Evolutionary conservation across 371 early-diverging fungal genomes (phyloP), one percentile per base, ranked within the genome.

Genomic region (Smittium mucronatum): DNA sequence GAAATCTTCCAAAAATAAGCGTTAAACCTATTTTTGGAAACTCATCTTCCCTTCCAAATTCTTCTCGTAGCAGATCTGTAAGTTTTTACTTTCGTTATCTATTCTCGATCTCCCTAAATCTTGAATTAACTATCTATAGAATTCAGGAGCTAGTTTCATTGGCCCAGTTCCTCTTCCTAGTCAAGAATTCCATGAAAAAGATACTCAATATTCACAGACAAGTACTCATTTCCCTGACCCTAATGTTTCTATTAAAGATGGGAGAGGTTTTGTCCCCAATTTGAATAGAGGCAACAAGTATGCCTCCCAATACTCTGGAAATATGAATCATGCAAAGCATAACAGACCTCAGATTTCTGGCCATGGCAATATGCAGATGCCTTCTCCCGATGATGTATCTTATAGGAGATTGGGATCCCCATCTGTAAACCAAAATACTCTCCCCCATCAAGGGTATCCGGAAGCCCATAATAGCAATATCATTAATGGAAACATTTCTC

Each of bases 11-110:
- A 69, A 61, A 69, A 31, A 17, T 64, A 26, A 25, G 21, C 8
- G 36, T 32, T 11, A 69, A 58, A 29, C 69, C 69, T 5, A 63
- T 29, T 30, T 69, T 69, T 69, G 69, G 69, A 58, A 69, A 33
- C 58, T 33, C 33, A 21, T 11, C 5, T 11, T 47, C 47, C 47
- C n/a, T n/a, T n/a, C 21, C 47, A 21, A 21, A 35, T 11, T 5
- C 21, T 11, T 21, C 63, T 63, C 63, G 34, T 11, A 32, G 21
- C 63, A 32, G 34, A 63, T 35, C 31, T 34, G 63, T 31, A 32
- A 35, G 21, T 63, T 35, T 34, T 31, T 35, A 35, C 21, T 34
- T 34, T 21, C 63, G 21, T 21, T 35, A 11, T 63, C 63, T 5
- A 34, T 35, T 21, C 21, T 47, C 5, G 16, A 34, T 64, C 35